phyloP scores from a whole-genome alignment of 208 protist species.

The Acanthamoeba healyi region DNA sequence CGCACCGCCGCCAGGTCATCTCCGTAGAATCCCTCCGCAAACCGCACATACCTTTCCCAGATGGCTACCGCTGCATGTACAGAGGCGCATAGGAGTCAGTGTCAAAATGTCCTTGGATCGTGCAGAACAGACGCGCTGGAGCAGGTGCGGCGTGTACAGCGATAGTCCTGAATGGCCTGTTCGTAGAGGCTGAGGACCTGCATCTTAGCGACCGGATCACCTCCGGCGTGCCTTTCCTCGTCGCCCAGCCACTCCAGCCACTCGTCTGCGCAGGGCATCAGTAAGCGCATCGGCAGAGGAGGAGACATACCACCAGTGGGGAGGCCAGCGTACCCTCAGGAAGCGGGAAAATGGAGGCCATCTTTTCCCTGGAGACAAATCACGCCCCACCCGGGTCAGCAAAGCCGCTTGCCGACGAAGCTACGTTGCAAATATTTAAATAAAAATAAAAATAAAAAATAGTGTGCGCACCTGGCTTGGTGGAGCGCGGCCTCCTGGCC shows the following conservation, averaged over 20 bases:
- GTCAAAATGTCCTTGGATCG: background rate
- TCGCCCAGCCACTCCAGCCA: slow-evolving; percentile 56
- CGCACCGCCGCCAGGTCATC: background rate
- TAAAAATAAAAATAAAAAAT: background rate
- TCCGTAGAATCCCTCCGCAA: background rate
- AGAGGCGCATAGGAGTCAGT: background rate
- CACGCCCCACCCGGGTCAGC: background rate
- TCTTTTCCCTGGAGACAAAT: background rate
- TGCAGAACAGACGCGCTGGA: background rate
- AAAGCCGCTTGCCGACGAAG: background rate
- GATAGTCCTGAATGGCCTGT: slow-evolving; percentile 43
- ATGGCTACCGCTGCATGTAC: slow-evolving; percentile 11
- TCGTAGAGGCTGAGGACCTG: slow-evolving; percentile 54
- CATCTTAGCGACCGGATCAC: background rate
- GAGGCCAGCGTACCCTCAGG: slow-evolving; percentile 25
- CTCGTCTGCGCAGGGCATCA: background rate
- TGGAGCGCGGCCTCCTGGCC: background rate
- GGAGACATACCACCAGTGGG: too few species aligned
- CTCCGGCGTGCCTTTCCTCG: slow-evolving; percentile 29
- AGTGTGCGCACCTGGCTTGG: background rate
- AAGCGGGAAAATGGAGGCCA: slow-evolving; percentile 42
- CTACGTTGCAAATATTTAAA: background rate
- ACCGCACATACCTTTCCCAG: slow-evolving; percentile 58
- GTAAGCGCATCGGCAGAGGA: background rate
- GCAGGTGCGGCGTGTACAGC: background rate